Evolutionary conservation across 495 filamentous ascomycete species (phyloP), one percentile per base, ranked within the genome.

Genomic region (Diplogelasinospora grovesii): DNA sequence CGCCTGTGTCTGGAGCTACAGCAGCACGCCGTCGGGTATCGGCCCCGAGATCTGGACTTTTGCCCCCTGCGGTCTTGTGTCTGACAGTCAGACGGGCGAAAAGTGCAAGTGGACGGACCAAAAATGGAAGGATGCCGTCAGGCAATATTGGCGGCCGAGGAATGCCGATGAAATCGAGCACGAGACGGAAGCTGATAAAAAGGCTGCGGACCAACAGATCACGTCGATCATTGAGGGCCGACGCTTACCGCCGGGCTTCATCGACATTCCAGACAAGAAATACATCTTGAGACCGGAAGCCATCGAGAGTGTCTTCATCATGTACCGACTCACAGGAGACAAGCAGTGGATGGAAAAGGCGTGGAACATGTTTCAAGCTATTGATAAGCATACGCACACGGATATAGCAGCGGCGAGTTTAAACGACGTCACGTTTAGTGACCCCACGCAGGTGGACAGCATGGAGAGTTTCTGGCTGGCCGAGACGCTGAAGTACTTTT

Each of bases 1-100:
- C 41, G 87, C 85, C 28, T 95, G 88, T 54, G 79, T 92, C n/a
- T 94, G 84, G 86, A 78, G 83, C n/a, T n/a, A n/a, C n/a, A n/a
- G n/a, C n/a, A n/a, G n/a, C n/a, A n/a, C n/a, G n/a, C n/a, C n/a
- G n/a, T n/a, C n/a, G n/a, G n/a, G n/a, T n/a, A n/a, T n/a, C n/a
- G n/a, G n/a, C n/a, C n/a, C n/a, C n/a, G n/a, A n/a, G n/a, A n/a
- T n/a, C n/a, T n/a, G n/a, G n/a, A n/a, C n/a, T n/a, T n/a, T n/a
- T n/a, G n/a, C n/a, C n/a, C n/a, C n/a, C n/a, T n/a, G n/a, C n/a
- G n/a, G n/a, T n/a, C n/a, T n/a, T n/a, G n/a, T n/a, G n/a, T n/a
- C n/a, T n/a, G n/a, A n/a, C n/a, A n/a, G n/a, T n/a, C n/a, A n/a
- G n/a, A n/a, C n/a, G n/a, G n/a, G n/a, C n/a, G n/a, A n/a, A n/a